These are phyloP conservation scores for Margaritispora aquatica DNA, from an alignment of 495 filamentous ascomycete species.

Conservation along the genomic window DNA sequence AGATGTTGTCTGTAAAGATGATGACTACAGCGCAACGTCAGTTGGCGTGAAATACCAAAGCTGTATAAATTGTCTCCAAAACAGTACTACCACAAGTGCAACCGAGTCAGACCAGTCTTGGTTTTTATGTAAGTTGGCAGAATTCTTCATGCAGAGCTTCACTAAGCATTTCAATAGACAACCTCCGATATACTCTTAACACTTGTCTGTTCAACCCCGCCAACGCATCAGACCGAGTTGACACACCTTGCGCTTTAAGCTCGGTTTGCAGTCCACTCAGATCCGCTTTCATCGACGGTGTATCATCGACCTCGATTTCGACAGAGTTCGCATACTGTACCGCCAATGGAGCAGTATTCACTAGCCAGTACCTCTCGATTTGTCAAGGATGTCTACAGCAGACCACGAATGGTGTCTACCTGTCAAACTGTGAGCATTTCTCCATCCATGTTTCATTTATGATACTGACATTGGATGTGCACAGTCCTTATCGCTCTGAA, in stretches of 20 bases:
- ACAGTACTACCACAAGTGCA: slow-evolving; percentile 37
- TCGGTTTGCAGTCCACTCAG: slow-evolving; percentile 10
- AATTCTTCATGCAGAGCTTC: background rate
- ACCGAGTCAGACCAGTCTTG: slow-evolving; percentile 41
- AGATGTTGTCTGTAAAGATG: slow-evolving; percentile 42
- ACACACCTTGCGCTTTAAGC: slow-evolving; percentile 8
- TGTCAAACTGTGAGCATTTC: slow-evolving; percentile 13
- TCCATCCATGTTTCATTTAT: background rate
- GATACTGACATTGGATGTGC: slow-evolving; percentile 5
- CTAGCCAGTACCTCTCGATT: background rate
- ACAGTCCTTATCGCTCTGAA: slow-evolving; percentile 37
- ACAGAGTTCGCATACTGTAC: slow-evolving; percentile 14
- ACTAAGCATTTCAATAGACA: slow-evolving; percentile 18
- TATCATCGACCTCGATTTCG: slow-evolving; percentile 2
- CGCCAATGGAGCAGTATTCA: slow-evolving; percentile 4
- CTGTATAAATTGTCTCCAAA: slow-evolving; percentile 46
- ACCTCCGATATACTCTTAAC: slow-evolving; percentile 33
- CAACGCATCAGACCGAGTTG: slow-evolving; percentile 4
- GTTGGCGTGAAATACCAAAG: slow-evolving; percentile 38
- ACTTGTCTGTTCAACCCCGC: slow-evolving; percentile 31
- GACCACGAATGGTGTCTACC: background rate
- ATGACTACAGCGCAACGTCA: slow-evolving; percentile 24
- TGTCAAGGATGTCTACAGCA: slow-evolving; percentile 10
- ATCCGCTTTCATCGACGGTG: slow-evolving; percentile 8
- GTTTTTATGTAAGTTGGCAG: slow-evolving; percentile 41